Evolutionary conservation across 176 grass and related monocot species (phyloP).

Genomic region (Eleusine coracana): DNA sequence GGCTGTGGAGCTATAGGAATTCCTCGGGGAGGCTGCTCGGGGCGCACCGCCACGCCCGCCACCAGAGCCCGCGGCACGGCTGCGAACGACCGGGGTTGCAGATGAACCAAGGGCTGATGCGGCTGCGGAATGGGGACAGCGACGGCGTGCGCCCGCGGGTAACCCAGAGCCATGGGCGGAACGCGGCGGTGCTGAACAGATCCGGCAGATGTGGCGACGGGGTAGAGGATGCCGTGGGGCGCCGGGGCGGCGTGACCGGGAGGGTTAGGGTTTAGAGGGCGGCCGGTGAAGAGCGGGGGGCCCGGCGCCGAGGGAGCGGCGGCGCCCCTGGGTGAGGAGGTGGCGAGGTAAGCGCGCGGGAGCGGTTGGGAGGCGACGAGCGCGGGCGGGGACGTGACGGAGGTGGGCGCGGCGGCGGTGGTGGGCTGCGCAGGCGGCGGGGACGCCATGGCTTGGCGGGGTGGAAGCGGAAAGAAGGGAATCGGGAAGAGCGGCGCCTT

Average conservation of each 20-base stretch:
- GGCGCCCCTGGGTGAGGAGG: conserved; percentile 27
- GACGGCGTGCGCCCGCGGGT: conserved; percentile 48
- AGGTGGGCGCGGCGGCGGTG: neutral
- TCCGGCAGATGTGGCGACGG: conserved; percentile 1
- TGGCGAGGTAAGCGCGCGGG: conserved; percentile 47
- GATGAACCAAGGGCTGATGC: conserved; percentile 21
- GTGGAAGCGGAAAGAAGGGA: conserved; percentile 13
- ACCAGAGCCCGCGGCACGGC: conserved; percentile 29
- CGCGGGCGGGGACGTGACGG: conserved; percentile 27
- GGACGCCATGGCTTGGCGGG: conserved; percentile 40
- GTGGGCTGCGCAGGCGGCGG: conserved; percentile 35
- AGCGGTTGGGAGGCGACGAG: conserved; percentile 34
- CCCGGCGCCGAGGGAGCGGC: neutral
- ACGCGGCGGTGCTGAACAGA: conserved; percentile 29
- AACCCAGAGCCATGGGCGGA: conserved; percentile 7
- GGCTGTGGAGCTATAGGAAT: conserved; percentile 43
- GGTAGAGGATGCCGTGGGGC: conserved; percentile 44
- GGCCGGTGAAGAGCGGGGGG: conserved; percentile 42
- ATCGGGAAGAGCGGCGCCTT: neutral
- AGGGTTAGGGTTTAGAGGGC: conserved; percentile 53
- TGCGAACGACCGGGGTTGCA: conserved; percentile 39
- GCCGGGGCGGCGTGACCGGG: conserved; percentile 18
- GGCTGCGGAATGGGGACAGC: conserved; percentile 35
- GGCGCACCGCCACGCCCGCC: conserved; percentile 20
- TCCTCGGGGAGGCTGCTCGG: conserved; percentile 43